Base-by-base conservation (phyloP, 2,329 filamentous ascomycete genomes). In the Ustulina deusta region DNA sequence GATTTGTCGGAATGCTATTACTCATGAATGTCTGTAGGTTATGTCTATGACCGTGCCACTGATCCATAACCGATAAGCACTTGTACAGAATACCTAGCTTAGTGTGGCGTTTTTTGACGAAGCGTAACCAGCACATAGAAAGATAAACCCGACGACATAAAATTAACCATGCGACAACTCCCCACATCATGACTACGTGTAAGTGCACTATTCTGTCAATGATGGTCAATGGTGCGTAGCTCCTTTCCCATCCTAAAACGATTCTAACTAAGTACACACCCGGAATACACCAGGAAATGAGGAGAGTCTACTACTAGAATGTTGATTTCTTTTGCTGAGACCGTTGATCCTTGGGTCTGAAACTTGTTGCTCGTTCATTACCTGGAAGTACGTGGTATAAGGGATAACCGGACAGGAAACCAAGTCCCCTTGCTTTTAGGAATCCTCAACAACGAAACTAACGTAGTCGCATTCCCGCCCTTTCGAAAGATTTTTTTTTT, bases 301-400 rank as follows among this genome's bases (percentile, higher is more conserved):
- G 3, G 29, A 59, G 32, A 38, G 6, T 11, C 17, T 29, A 2
- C 17, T 15, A 22, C n/a, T 40, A n/a, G 34, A 34, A 17, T 40
- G 40, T 7, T 34, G 49, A 22, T 52, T 52, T 34, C 36, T 46
- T 55, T 36, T 49, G 9, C 6, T 49, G 22, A 40, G 61, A 63
- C 61, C 40, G 22, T 56, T 32, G 17, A 20, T 38, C 6, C 10
- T 56, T 7, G 9, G 9, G 49, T 22, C 32, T 56, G 42, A 40
- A 57, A 49, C 61, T 20, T 22, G 10, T 48, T 13, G 32, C 32
- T 52, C 15, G 10, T 6, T 13, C 9, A 9, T 10, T 20, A 20
- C 6, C 17, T 38, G 4, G 42, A 36, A 40, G 29, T 27, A 56
- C 4, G 36, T n/a, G 13, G 25, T 13, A 36, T 32, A 25, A 49